Base-by-base conservation (phyloP, 1,139 yeast species). In the Arxiozyma telluris region DNA sequence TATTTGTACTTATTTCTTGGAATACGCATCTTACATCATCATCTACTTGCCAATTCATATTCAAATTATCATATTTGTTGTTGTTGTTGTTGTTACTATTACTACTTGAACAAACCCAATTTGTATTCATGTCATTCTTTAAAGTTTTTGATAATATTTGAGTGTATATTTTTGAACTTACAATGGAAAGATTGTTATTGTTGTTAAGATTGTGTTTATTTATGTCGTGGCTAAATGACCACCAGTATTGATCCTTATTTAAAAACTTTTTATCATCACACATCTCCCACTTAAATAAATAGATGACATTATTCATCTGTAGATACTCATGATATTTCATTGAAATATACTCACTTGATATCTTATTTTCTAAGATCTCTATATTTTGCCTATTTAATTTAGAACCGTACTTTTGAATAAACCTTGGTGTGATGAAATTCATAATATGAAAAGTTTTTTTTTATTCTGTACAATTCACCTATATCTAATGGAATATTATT, bases 201-300 rank as follows among this genome's bases (percentile, higher is more conserved):
- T n/a, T 23, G 23, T 17, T 44, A 23, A 34, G n/a, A 15, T 34
- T 34, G n/a, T 34, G 39, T 34, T 34, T 34, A 34, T 15, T 34
- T 15, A 34, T 34, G 3, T 8, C 6, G 15, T 45, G 21, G 6
- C n/a, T 45, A 18, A 45, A 45, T 9, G 47, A 23, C 21, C 21
- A n/a, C 47, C 47, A 45, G 4, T 12, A 17, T 30, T 18, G 23
- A 18, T 27, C n/a, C 18, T 30, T 27, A 30, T 45, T 30, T 20
- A 45, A 45, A 20, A 27, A 45, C 18, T 5, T 20, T 8, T 18
- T 7, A 30, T 17, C 42, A 25, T 47, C 48, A 4, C 20, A 9
- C 11, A 45, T 11, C 11, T 30, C n/a, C 57, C 57, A 56, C 20
- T 34, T 44, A 27, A 52, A 53, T 5, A 56, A 21, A 30, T 53